Evolutionary conservation across 2,329 filamentous ascomycete genomes (phyloP).

Genomic region (Furcasterigmium furcatum): DNA sequence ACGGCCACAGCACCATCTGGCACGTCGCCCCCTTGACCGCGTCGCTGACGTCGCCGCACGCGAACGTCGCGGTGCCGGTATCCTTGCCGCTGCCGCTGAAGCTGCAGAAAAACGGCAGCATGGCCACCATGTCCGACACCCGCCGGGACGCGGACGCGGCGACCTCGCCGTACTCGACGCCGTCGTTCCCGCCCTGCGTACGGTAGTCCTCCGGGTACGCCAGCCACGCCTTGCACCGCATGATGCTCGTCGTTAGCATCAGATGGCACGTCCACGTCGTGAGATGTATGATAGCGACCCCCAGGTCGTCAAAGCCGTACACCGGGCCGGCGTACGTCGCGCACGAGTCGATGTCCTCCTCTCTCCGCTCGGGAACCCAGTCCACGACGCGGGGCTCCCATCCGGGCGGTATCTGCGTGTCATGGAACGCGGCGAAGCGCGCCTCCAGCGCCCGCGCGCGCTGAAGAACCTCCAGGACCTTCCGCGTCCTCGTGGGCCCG

Average conservation of each 20-base stretch:
- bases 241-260: slow-evolving; percentile 16
- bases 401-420: slow-evolving; percentile 8
- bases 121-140: slow-evolving; percentile 13
- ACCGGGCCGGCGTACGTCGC: slow-evolving; percentile 9
- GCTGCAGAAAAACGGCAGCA: slow-evolving; percentile 13
- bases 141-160: slow-evolving; percentile 11
- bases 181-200: neutral
- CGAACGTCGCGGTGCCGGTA: slow-evolving; percentile 10
- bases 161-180: slow-evolving; percentile 13
- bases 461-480: slow-evolving; percentile 9
- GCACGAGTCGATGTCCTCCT: slow-evolving; percentile 10
- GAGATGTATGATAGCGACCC: slow-evolving; percentile 13
- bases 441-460: slow-evolving; percentile 10
- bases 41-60: slow-evolving; percentile 9
- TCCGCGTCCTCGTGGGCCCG: slow-evolving; percentile 9
- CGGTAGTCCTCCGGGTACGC: slow-evolving; percentile 13
- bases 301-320: slow-evolving; percentile 15
- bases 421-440: slow-evolving; percentile 11
- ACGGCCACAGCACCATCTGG: slow-evolving; percentile 13
- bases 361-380: slow-evolving; percentile 5
- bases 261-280: slow-evolving; percentile 16
- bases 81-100: slow-evolving; percentile 15
- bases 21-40: slow-evolving; percentile 15
- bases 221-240: slow-evolving; percentile 17
- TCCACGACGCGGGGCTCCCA: slow-evolving; percentile 10